A percentile compares a stretch with the other conserved stretches of the same genome.
Evolutionary conservation across 2,329 filamentous ascomycete species (phyloP).

Genomic region (Dothistroma septosporum): DNA sequence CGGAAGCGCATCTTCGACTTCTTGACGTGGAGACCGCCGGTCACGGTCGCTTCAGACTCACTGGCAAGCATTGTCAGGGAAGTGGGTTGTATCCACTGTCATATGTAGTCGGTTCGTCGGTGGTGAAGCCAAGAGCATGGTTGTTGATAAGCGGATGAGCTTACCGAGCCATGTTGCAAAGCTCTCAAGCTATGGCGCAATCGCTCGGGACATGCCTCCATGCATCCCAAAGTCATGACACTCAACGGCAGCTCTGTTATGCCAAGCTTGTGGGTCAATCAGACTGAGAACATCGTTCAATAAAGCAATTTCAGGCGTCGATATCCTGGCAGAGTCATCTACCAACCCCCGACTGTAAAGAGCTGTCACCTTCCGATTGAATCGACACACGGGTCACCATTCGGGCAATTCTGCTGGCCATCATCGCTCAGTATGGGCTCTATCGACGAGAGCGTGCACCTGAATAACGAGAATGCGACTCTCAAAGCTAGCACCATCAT

Average conservation of each 20-base stretch:
- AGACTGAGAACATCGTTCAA: background rate
- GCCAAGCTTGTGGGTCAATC: background rate
- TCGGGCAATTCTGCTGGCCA: background rate
- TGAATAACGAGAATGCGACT: background rate
- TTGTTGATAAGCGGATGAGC: conserved; percentile 4
- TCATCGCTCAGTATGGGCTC: conserved; percentile 12
- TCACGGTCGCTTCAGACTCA: background rate
- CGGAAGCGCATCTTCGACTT: background rate
- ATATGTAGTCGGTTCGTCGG: conserved; percentile 3
- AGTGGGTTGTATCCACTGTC: background rate
- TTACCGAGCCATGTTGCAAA: conserved; percentile 11
- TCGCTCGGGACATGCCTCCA: conserved; percentile 6
- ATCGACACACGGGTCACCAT: background rate
- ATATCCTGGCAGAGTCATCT: background rate
- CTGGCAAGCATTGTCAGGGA: background rate
- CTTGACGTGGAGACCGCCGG: background rate
- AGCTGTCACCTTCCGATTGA: background rate
- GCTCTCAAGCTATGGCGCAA: conserved; percentile 15
- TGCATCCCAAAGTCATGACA: conserved; percentile 1
- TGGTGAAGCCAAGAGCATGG: background rate
- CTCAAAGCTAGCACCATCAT: conserved; percentile 9
- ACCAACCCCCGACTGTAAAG: background rate
- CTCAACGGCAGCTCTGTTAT: background rate
- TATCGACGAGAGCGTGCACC: conserved; percentile 2
- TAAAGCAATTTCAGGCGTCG: background rate